phyloP scores from a whole-genome alignment of 148 eudicot species.

The Fagopyrum homotropicum region DNA sequence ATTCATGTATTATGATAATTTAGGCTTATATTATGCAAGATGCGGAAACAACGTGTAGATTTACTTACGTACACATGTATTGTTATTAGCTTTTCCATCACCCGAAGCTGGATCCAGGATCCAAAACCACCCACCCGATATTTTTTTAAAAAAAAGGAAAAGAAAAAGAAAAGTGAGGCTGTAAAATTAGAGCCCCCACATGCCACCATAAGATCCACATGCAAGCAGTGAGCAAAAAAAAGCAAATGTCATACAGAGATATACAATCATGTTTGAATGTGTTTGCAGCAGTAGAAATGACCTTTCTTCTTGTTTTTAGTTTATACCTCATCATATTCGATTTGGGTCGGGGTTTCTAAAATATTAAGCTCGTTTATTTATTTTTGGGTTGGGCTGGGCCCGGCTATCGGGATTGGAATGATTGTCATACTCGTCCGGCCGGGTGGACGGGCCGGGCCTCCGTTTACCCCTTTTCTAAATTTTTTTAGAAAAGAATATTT shows the following conservation, averaged over 20 bases:
- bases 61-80: too few relatives aligned
- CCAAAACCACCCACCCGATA: background rate
- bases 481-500: too few relatives aligned
- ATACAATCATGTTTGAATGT: background rate
- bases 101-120: background rate
- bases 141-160: background rate
- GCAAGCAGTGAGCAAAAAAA: slow-evolving; percentile 1
- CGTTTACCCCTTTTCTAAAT: too few relatives aligned
- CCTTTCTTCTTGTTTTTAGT: background rate
- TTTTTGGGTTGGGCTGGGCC: too few relatives aligned
- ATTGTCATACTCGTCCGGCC: too few relatives aligned
- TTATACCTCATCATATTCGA: background rate
- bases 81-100: too few relatives aligned
- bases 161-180: background rate
- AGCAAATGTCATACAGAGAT: background rate
- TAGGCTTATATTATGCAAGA: too few relatives aligned
- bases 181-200: slow-evolving; percentile 9
- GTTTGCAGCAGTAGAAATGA: background rate
- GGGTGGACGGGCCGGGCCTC: too few relatives aligned
- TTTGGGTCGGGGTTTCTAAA: background rate
- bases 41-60: too few relatives aligned
- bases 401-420: too few relatives aligned
- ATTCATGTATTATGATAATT: too few relatives aligned
- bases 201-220: background rate
- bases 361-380: too few relatives aligned